These are phyloP conservation scores for Cryptosporidium sp. DNA, from an alignment of 169 alveolate genomes.

Conservation along the genomic window DNA sequence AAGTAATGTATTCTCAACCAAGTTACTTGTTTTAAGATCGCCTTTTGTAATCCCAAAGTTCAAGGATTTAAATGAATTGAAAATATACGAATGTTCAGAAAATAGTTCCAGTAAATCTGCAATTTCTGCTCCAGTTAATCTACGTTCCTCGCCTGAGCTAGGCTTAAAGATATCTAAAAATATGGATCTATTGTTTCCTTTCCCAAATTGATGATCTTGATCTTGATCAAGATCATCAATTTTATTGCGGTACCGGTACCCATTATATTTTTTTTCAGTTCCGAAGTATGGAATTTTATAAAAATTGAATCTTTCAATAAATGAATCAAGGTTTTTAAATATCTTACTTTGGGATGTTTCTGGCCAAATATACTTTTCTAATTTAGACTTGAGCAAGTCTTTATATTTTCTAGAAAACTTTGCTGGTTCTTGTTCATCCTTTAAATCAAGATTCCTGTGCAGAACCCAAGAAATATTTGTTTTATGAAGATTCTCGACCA, in stretches of 20 bases:
- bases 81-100: slow-evolving; percentile 18
- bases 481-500: slow-evolving; percentile 24
- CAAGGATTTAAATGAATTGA: slow-evolving; percentile 20
- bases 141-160: background rate
- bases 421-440: background rate
- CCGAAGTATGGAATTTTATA: slow-evolving; percentile 6
- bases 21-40: slow-evolving; percentile 14
- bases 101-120: slow-evolving; percentile 24
- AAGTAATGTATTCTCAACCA: slow-evolving; percentile 45
- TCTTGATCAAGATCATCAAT: background rate
- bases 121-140: slow-evolving; percentile 34
- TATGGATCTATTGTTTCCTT: background rate
- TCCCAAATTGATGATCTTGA: background rate
- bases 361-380: slow-evolving; percentile 60
- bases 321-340: slow-evolving; percentile 6
- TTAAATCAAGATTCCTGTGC: background rate
- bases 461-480: slow-evolving; percentile 36
- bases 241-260: background rate
- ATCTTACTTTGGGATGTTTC: slow-evolving; percentile 15
- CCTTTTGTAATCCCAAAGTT: slow-evolving; percentile 18
- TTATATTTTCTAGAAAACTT: slow-evolving; percentile 16
- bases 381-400: slow-evolving; percentile 16
- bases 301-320: slow-evolving; percentile 29
- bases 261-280: slow-evolving; percentile 1
- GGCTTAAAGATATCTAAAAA: background rate